Base-by-base conservation (phyloP, 2,329 filamentous ascomycete species). In the Trichophyton rubrum region DNA sequence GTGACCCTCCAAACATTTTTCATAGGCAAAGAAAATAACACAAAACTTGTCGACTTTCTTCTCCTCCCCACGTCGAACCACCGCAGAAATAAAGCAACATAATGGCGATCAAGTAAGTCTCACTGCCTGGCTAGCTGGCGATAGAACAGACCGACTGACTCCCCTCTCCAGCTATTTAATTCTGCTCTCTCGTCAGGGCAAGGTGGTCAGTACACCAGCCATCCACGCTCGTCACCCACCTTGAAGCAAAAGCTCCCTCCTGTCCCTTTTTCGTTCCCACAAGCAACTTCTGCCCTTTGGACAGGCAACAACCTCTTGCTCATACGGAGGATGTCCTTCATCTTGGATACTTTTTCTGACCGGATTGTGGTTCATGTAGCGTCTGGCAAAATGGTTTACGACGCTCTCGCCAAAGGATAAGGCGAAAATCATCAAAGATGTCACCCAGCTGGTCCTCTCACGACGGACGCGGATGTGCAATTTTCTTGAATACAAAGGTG, bases 341-440 rank as follows among this genome's bases (percentile, higher is more conserved):
- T 38, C 53, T 27, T 15, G 11, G 22, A 27, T 33, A 5, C 33
- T 38, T 9, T 55, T 45, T 53, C 49, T 53, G 49, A 53, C 49
- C 49, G 49, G 24, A 53, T 24, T 53, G 11, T 17, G 22, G 49
- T 60, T 56, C 66, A 62, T 65, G 61, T 77, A 99, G 93, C 91
- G 93, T 72, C 86, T 99, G 61, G 93, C 93, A 68, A 99, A 99
- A 80, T 99, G 93, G 93, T 99, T 99, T 78, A 95, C 91, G 60
- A 99, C 93, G 15, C 83, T 99, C 64, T 96, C 92, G 40, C 93
- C 93, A 65, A 96, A 88, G 77, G 93, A 99, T 73, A 99, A 99
- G 80, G 93, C 92, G 77, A 99, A 99, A 82, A 97, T 99, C 73
- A 92, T 99, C 82, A 99, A 99, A 78, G 93, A 99, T 81, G 93